These are phyloP conservation scores for Amauroascus verrucosus DNA, from an alignment of 2,329 filamentous ascomycete species.

Conservation along the genomic window DNA sequence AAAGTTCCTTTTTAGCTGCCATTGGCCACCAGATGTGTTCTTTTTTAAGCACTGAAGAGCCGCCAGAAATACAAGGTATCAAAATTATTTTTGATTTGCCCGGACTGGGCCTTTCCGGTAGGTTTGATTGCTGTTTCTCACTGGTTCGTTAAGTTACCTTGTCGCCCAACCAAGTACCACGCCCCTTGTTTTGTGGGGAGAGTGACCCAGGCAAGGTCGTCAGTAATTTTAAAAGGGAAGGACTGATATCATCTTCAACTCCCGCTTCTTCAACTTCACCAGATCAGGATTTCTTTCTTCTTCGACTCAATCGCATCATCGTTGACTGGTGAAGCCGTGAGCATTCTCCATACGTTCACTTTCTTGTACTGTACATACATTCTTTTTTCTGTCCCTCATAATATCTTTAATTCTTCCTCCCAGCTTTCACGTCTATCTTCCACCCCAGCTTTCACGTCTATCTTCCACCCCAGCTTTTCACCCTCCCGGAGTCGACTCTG, in stretches of 20 bases:
- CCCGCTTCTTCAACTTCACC: background rate
- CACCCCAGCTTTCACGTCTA: background rate
- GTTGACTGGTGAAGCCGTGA: background rate
- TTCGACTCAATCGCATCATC: background rate
- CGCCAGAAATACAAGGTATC: background rate
- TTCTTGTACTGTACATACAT: background rate
- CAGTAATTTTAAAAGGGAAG: background rate
- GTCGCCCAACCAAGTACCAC: background rate
- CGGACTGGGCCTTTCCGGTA: no score
- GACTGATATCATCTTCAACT: background rate
- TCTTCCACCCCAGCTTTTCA: background rate
- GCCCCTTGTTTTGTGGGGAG: background rate
- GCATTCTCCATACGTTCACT: background rate
- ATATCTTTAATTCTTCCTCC: background rate
- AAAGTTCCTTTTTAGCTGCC: background rate
- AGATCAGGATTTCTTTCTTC: background rate
- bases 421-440: background rate
- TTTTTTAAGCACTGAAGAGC: background rate
- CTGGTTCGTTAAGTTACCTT: background rate
- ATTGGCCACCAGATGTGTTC: background rate
- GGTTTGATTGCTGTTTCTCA: background rate
- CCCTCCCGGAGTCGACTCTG: no score
- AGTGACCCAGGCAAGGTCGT: background rate
- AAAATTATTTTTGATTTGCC: background rate
- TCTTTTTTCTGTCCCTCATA: background rate